Base-by-base conservation (phyloP, 768 basidiomycete species). In the Paxillus rubicundulus region DNA sequence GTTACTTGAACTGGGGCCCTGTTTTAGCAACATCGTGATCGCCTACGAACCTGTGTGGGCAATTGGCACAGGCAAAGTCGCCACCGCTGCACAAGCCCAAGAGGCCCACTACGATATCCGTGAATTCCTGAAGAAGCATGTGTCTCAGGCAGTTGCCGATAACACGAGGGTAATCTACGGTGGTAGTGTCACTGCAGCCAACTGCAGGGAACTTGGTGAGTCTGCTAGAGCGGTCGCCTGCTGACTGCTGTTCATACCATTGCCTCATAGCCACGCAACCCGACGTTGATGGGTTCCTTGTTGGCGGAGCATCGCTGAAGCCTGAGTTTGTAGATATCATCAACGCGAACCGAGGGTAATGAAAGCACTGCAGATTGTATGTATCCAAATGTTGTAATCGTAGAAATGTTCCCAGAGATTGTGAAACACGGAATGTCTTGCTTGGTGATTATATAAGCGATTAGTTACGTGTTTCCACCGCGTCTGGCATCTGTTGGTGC, bases 31-130 rank as follows among this genome's bases (percentile, higher is more conserved):
- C 57, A 78, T 98, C 64, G 96, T 99, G 52, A 80, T 99, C 62
- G 97, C 97, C 17, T 99, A 95, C 70, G 92, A 96, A 70, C 92
- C 94, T 39, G 92, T 98, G 16, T 98, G 97, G 96, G 96, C 97
- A 32, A 98, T 98, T 69, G 97, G 97, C 41, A 98, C 96, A 12
- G 96, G 96, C 57, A 96, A 89, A 70, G 95, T 97, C 47, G 96
- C 96, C 41, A 91, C 91, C 30, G 77, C 89, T 1, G 77, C 76
- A n/a, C 89, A 98, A 75, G 97, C 97, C 1, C 96, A 98, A 72
- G 89, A 94, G 38, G 84, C 90, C 2, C 97, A 99, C 65, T 81
- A 79, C 36, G 82, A 87, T 54, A 86, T 95, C 63, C 89, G 97
- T 60, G 62, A 74, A 10, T 97, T 84, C 75, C 75, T 98, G 59